These are phyloP conservation scores for Yarrowia sp. DNA, from an alignment of 805 yeast genomes.

Conservation along the genomic window DNA sequence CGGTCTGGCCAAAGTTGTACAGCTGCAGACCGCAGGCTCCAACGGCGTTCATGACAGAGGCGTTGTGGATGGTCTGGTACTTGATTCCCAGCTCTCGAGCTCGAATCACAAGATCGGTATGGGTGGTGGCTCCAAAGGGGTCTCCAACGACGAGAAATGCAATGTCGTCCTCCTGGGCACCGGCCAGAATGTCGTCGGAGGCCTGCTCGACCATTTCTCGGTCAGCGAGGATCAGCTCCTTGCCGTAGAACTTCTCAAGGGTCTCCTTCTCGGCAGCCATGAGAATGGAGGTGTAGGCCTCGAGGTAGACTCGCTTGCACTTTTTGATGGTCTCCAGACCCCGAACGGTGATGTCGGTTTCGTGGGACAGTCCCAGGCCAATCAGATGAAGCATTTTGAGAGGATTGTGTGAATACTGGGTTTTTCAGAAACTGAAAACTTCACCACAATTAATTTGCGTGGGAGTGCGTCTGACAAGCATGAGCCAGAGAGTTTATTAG, in stretches of 20 bases:
- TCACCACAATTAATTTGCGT: constrained; percentile 29
- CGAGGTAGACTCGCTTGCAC: constrained; percentile 91
- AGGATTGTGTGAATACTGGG: constrained; percentile 23
- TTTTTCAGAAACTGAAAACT: neutral
- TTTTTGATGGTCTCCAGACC: constrained; percentile 84
- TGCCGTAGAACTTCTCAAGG: constrained; percentile 83
- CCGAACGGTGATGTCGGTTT: constrained; percentile 89
- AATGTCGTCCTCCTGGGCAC: constrained; percentile 80
- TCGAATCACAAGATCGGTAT: constrained; percentile 89
- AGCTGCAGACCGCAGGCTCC: constrained; percentile 97
- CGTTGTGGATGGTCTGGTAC: constrained; percentile 88
- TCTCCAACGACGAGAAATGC: constrained; percentile 98
- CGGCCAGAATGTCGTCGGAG: constrained; percentile 78
- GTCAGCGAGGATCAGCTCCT: constrained; percentile 86
- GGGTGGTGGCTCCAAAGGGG: constrained; percentile 98
- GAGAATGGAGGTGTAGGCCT: constrained; percentile 92
- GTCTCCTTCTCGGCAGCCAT: constrained; percentile 86
- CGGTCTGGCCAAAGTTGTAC: constrained; percentile 95
- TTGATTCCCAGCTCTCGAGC: constrained; percentile 84
- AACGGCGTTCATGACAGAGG: constrained; percentile 97
- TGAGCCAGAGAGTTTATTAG: neutral
- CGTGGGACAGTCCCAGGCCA: constrained; percentile 91
- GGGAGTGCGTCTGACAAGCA: constrained; percentile 14
- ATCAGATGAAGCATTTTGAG: constrained; percentile 79
- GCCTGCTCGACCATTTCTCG: constrained; percentile 93